Percentiles rank a stretch among this genome's conserved stretches.
Conservation (phyloP, 2,329 filamentous ascomycete genomes). For the Dothiorella sarmentorum region DNA sequence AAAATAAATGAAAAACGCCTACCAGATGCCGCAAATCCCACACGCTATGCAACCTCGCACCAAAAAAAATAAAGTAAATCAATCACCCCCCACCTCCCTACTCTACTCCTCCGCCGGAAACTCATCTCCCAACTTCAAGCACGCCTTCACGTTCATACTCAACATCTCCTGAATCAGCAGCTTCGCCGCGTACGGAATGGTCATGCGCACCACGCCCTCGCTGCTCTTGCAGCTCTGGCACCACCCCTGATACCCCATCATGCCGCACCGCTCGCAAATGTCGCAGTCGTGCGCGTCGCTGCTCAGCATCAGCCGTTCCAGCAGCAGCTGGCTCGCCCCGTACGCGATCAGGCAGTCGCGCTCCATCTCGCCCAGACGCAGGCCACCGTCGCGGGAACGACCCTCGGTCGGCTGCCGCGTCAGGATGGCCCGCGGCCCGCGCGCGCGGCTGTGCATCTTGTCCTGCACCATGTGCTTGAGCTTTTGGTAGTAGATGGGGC, state of each 20-base stretch:
- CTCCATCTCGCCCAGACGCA: constrained; percentile 97
- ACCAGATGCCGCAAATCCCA: too few relatives aligned
- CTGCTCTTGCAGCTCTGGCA: constrained; percentile 90
- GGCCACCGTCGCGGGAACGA: constrained; percentile 84
- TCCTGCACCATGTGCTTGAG: constrained; percentile 99
- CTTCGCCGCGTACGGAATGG: constrained; percentile 96
- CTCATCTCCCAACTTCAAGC: constrained; percentile 87
- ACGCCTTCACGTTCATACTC: constrained; percentile 97
- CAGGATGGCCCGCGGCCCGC: constrained; percentile 84
- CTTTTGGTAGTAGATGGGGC: constrained; percentile 98
- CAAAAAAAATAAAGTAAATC: not conserved
- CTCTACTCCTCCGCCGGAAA: constrained; percentile 57
- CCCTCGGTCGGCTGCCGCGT: constrained; percentile 96
- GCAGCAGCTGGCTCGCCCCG: constrained; percentile 83
- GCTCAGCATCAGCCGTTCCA: constrained; percentile 92
- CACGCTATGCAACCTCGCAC: too few relatives aligned
- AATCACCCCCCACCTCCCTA: not conserved
- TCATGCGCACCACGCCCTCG: constrained; percentile 83
- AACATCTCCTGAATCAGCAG: constrained; percentile 91
- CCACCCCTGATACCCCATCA: constrained; percentile 94
- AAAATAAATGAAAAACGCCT: too few relatives aligned
- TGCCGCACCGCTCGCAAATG: constrained; percentile 87
- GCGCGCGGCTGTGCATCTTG: constrained; percentile 96
- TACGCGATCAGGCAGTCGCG: constrained; percentile 97
- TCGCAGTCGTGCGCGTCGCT: constrained; percentile 89